A percentile compares a stretch with the other conserved stretches of the same genome.
phyloP scores from a whole-genome alignment of 306 rosid species.

The Lotus japonicus region DNA sequence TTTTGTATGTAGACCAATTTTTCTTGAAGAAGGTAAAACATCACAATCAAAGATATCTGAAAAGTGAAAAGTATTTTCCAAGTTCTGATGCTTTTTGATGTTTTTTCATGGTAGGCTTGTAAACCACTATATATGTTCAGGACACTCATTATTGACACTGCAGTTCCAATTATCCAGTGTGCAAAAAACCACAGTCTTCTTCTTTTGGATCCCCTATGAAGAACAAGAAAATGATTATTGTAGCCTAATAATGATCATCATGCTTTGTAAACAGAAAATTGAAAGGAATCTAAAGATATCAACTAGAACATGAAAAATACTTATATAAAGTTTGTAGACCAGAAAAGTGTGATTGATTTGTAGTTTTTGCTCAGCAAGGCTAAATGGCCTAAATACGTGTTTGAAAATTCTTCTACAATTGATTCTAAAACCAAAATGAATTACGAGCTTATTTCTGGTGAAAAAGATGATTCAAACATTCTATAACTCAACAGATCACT shows the following conservation, averaged over 20 bases:
- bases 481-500: not conserved
- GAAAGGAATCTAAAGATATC: not conserved
- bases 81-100: constrained; percentile 43
- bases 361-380: not conserved
- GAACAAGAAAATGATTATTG: not conserved
- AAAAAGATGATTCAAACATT: too few relatives aligned
- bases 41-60: constrained; percentile 36
- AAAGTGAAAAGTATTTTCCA: constrained; percentile 56
- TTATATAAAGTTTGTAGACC: too few relatives aligned
- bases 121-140: constrained; percentile 58
- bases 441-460: too few relatives aligned
- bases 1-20: constrained; percentile 56
- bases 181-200: constrained; percentile 52
- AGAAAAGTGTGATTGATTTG: not conserved
- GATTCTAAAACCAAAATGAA: too few relatives aligned
- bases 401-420: too few relatives aligned
- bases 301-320: not conserved
- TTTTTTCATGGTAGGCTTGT: constrained; percentile 61
- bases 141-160: constrained; percentile 45
- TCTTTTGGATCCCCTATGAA: constrained; percentile 54
- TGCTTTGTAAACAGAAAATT: not conserved
- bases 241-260: not conserved
- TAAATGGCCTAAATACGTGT: too few relatives aligned
- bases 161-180: constrained; percentile 69
- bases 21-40: constrained; percentile 75